Conservation (phyloP, 352 stramenopile genomes). For the Phytophthora cactorum region DNA sequence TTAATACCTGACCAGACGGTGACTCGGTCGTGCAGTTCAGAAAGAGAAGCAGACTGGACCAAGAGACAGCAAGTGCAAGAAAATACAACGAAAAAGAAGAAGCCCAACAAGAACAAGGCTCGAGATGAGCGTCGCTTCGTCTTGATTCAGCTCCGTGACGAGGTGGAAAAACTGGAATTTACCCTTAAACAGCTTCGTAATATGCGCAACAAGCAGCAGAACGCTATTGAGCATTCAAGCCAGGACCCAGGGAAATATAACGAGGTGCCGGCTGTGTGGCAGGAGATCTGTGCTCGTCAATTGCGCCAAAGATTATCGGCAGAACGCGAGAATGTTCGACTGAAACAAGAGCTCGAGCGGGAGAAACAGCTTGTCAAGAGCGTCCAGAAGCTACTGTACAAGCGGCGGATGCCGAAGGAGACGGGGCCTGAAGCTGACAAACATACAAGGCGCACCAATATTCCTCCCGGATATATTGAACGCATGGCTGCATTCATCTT, state of each 20-base stretch:
- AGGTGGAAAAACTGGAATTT: conserved; percentile 22
- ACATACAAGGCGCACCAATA: conserved; percentile 10
- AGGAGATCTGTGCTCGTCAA: conserved; percentile 30
- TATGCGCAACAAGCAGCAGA: conserved; percentile 1
- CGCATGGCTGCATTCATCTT: conserved; percentile 34
- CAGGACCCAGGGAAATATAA: not conserved
- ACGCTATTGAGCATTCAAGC: not conserved
- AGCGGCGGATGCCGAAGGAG: conserved; percentile 5
- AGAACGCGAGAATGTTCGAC: conserved; percentile 30
- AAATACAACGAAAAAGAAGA: conserved; percentile 3
- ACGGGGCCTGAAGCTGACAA: conserved; percentile 8
- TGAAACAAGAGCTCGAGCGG: conserved; percentile 33
- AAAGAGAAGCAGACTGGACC: not conserved
- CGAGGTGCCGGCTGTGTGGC: conserved; percentile 24
- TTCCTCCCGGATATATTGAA: conserved; percentile 14
- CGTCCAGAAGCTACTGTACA: conserved; percentile 36
- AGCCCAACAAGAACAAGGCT: conserved; percentile 28
- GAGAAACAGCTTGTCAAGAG: conserved; percentile 34
- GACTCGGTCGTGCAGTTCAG: not conserved
- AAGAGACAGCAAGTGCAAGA: not conserved
- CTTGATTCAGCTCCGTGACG: conserved; percentile 15
- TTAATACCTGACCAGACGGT: not conserved
- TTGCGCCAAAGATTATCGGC: conserved; percentile 10
- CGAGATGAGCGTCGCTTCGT: conserved; percentile 25
- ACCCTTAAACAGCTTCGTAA: conserved; percentile 9